phyloP scores from a whole-genome alignment of 306 rosid genomes.

The Ormosia semicastrata region DNA sequence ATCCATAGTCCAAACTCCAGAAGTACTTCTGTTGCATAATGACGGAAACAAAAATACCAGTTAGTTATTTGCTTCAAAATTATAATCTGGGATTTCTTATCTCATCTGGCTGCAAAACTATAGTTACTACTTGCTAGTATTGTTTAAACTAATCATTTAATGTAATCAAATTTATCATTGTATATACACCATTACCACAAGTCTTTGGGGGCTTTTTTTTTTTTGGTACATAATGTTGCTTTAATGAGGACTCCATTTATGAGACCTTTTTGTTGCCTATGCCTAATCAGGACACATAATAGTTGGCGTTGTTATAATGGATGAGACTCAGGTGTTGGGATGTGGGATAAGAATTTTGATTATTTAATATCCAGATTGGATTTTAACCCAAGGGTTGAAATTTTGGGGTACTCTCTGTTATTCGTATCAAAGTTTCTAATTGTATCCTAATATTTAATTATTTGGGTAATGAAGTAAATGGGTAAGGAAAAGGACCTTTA shows the following conservation, averaged over 20 bases:
- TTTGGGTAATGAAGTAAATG: conserved; percentile 25
- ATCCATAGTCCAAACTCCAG: neutral
- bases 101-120: neutral
- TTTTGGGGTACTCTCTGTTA: conserved; percentile 16
- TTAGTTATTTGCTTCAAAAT: neutral
- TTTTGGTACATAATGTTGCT: neutral
- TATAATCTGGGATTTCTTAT: neutral
- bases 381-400: conserved; percentile 13
- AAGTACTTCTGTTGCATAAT: neutral
- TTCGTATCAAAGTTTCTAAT: conserved; percentile 24
- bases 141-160: neutral
- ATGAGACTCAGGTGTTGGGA: neutral
- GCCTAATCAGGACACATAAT: neutral
- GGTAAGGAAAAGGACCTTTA: conserved; percentile 45
- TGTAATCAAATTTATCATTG: neutral
- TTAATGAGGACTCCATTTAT: neutral
- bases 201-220: neutral
- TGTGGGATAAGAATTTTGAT: neutral
- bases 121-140: neutral
- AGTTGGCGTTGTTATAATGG: neutral
- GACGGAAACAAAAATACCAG: neutral
- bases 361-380: neutral
- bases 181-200: neutral
- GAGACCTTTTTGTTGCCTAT: neutral
- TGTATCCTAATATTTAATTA: conserved; percentile 28